Evolutionary conservation across 2,329 filamentous ascomycete species (phyloP).

Genomic region (Cladobotryum protrusum): DNA sequence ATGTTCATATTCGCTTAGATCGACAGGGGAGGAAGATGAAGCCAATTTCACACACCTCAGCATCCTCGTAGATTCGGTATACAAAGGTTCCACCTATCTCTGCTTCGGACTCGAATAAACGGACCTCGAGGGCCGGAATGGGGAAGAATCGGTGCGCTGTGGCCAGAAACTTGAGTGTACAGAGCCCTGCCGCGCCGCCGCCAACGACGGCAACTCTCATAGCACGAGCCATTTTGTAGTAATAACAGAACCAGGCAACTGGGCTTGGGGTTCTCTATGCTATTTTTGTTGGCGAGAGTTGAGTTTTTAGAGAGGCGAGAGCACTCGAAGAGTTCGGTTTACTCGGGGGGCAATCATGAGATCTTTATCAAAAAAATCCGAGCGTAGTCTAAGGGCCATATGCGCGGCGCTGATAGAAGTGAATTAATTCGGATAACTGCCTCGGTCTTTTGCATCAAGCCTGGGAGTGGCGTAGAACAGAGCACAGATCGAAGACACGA

Average conservation of each 20-base stretch:
- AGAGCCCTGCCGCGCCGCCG: slow-evolving; percentile 37
- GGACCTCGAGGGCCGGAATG: slow-evolving; percentile 32
- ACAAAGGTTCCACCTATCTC: slow-evolving; percentile 42
- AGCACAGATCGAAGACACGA: not conserved
- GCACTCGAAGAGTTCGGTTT: too few relatives aligned
- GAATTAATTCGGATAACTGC: not conserved
- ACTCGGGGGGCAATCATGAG: too few relatives aligned
- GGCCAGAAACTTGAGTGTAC: slow-evolving; percentile 34
- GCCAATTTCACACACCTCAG: slow-evolving; percentile 28
- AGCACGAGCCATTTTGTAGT: not conserved
- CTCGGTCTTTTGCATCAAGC: not conserved
- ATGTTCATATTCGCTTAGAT: too few relatives aligned
- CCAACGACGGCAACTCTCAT: slow-evolving; percentile 38
- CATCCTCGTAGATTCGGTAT: slow-evolving; percentile 41
- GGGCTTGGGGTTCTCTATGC: too few relatives aligned
- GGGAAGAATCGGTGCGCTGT: slow-evolving; percentile 33
- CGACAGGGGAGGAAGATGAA: too few relatives aligned
- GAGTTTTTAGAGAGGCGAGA: too few relatives aligned
- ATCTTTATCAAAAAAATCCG: too few relatives aligned
- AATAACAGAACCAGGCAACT: not conserved
- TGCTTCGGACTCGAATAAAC: slow-evolving; percentile 38
- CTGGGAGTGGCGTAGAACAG: not conserved
- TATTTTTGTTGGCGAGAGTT: too few relatives aligned
- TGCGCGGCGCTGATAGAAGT: too few relatives aligned
- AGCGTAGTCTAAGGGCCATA: too few relatives aligned